phyloP scores from a whole-genome alignment of 345 rosid species.

The Ceriops zippeliana region DNA sequence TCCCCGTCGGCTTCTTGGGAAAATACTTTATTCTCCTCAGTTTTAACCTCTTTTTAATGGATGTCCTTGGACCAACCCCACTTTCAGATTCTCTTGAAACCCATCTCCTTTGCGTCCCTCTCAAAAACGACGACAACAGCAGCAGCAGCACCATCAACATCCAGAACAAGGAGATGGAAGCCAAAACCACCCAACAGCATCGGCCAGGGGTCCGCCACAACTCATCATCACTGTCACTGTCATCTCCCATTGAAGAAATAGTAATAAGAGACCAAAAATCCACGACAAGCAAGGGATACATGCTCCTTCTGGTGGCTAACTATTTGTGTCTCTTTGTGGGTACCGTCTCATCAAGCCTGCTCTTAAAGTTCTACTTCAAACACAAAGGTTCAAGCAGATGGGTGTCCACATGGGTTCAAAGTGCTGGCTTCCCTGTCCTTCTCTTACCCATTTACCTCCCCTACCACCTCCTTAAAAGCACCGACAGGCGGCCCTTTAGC shows the following conservation, averaged over 20 bases:
- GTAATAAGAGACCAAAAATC: conserved; percentile 22
- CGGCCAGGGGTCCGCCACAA: neutral
- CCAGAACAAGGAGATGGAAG: no score
- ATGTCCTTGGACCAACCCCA: conserved; percentile 8
- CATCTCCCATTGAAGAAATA: neutral
- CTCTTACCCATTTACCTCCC: conserved; percentile 52
- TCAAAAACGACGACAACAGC: no score
- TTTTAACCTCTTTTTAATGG: conserved; percentile 6
- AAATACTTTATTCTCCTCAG: neutral
- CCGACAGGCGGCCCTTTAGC: conserved; percentile 52
- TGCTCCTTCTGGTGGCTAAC: conserved; percentile 43
- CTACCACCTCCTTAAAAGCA: conserved; percentile 39
- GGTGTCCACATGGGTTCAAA: conserved; percentile 97
- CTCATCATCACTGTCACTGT: neutral
- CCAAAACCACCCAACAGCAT: neutral
- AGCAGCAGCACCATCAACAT: neutral
- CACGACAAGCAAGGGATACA: conserved; percentile 35
- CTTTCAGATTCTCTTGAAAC: conserved; percentile 8
- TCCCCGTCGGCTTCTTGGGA: neutral
- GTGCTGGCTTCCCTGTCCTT: conserved; percentile 83
- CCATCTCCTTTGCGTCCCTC: neutral
- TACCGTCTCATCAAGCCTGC: conserved; percentile 59
- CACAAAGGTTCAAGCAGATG: conserved; percentile 79
- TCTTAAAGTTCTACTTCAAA: conserved; percentile 76
- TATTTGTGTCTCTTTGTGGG: conserved; percentile 56